Evolutionary conservation across 345 rosid genomes (phyloP), one percentile per base, ranked within the genome.

Genomic region (Linum trigynum): DNA sequence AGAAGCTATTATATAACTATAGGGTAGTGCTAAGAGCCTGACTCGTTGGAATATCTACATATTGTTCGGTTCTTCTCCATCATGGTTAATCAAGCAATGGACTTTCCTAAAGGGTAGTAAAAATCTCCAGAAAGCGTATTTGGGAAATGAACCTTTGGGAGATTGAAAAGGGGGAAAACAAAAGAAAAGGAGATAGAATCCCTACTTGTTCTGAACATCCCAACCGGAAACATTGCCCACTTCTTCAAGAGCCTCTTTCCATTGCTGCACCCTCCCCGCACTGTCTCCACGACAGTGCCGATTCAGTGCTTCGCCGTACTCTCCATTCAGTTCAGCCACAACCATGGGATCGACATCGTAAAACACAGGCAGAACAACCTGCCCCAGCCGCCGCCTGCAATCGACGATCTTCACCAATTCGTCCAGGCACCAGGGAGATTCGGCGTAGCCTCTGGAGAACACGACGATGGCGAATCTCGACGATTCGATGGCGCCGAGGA

Each of bases 391-490:
- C 12, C 23, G 4, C 61, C 38, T 16, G 37, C 61, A 57, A 4
- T 57, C 61, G 11, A 57, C 14, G 10, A 57, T 57, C 38, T 57
- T 57, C 36, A 12, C 37, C 36, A 57, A 37, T 12, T 57, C 61
- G 11, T 57, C 61, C 36, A 57, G 23, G 61, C 61, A 57, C 61
- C 61, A 57, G 2, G 0, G 11, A 2, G 61, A 57, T 5, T 35
- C n/a, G 10, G 60, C 60, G 11, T 57, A 57, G 60, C 17, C 17
- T 17, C 7, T 57, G 6, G 60, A 57, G 60, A 57, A 17, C 60
- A 57, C 60, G 11, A 57, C 38, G 37, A 57, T 57, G 5, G 60
- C 17, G 60, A 57, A 17, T 36, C 37, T 57, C 60, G 60, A 57
- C 1, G 2, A 32, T 17, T 57, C 60, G 37, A 57, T 57, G 0